Conservation (phyloP, 1,139 yeast species). For the Protomyces arabidopsidicola region DNA sequence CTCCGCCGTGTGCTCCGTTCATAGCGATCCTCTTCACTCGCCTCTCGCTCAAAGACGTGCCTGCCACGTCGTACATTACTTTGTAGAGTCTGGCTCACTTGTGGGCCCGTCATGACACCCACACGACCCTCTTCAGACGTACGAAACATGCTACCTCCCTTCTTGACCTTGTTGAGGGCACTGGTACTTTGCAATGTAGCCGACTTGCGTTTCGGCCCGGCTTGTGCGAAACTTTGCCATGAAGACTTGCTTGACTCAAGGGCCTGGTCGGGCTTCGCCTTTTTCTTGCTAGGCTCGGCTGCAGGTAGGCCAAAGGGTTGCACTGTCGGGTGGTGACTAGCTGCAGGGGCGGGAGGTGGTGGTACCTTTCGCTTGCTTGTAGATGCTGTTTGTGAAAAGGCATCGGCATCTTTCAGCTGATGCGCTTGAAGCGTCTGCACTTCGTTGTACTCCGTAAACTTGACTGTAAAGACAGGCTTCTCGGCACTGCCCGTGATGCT, state of each 20-base stretch:
- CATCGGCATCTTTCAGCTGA: constrained; percentile 31
- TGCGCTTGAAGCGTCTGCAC: constrained; percentile 37
- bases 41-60: constrained; percentile 12
- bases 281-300: constrained; percentile 13
- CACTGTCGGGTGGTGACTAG: neutral
- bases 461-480: constrained; percentile 38
- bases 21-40: neutral
- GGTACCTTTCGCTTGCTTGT: neutral
- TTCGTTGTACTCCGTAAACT: constrained; percentile 34
- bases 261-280: constrained; percentile 1
- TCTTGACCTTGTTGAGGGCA: constrained; percentile 37
- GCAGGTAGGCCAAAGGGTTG: neutral
- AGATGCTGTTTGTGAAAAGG: neutral
- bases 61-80: constrained; percentile 1
- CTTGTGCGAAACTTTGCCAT: constrained; percentile 10
- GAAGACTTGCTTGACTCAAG: constrained; percentile 10
- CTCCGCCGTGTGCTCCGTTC: neutral
- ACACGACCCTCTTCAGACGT: constrained; percentile 38
- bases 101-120: constrained; percentile 36
- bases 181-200: constrained; percentile 40
- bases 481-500: constrained; percentile 37
- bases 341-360: constrained; percentile 23
- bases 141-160: constrained; percentile 37
- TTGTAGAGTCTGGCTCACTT: constrained; percentile 31
- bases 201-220: constrained; percentile 34